Evolutionary conservation across 768 basidiomycete genomes (phyloP), one percentile per base, ranked within the genome.

Genomic region (Rickenella mellea): DNA sequence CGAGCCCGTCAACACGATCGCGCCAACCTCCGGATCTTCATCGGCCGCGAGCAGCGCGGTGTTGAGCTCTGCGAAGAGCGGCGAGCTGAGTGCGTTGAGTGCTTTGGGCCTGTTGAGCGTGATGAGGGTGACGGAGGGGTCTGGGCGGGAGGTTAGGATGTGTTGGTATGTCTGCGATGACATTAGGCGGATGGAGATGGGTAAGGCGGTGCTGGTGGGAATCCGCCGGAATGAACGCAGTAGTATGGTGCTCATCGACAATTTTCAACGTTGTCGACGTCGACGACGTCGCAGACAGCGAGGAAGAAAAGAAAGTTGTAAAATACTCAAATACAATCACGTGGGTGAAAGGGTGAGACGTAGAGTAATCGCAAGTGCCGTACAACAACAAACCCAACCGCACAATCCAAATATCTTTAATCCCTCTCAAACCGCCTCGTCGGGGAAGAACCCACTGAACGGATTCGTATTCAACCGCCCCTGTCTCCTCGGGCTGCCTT

Each of bases 1-100:
- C 21, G 84, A 87, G 2, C 94, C 94, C 1, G 94, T 98, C 41
- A 99, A 60, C 11, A 99, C 91, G 54, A 97, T 76, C 5, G 90
- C 89, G 33, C 87, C 79, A 27, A 93, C 66, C 5, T 65, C 61
- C 25, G 73, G 69, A 56, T 97, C 91, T 12, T 57, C 63, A 45
- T 92, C 87, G 2, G 80, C 76, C 25, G 76, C 73, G 28, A 64
- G 69, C 35, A 96, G 60, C 5, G 90, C 90, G 21, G 73, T 66
- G 55, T 92, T 89, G 33, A 98, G 70, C 58, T 92, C 88, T 11
- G 62, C 62, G 59, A 97, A 84, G 44, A 97, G 70, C 5, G 84
- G 79, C 19, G 78, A 74, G 52, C 72, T 82, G 45, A 99, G 70
- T 3, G 96, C 93, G 56, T 96, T 97, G 45, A 93, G 67, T 14